These are phyloP conservation scores for Phytophthora syringae DNA, from an alignment of 352 stramenopile species.

Conservation along the genomic window DNA sequence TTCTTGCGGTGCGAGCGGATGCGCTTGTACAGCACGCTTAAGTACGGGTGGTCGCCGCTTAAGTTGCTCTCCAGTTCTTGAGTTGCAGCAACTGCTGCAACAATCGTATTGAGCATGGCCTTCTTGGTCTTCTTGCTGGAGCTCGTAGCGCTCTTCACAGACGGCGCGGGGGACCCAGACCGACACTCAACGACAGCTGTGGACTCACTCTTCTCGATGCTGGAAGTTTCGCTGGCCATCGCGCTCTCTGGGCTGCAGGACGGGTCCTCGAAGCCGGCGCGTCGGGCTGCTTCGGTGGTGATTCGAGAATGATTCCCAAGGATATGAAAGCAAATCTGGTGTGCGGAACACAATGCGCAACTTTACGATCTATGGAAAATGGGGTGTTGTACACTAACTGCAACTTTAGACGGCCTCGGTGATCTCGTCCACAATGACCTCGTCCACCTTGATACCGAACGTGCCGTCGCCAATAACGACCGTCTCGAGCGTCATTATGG, in stretches of 20 bases:
- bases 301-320: slow-evolving; percentile 32
- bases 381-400: slow-evolving; percentile 21
- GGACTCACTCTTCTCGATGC: slow-evolving; percentile 15
- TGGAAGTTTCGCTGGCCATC: slow-evolving; percentile 29
- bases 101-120: slow-evolving; percentile 28
- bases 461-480: slow-evolving; percentile 43
- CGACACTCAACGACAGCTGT: not conserved
- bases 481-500: slow-evolving; percentile 41
- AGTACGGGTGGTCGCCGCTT: slow-evolving; percentile 76
- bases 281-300: not conserved
- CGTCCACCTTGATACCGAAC: slow-evolving; percentile 55
- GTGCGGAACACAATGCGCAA: slow-evolving; percentile 14
- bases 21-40: slow-evolving; percentile 85
- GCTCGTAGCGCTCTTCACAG: slow-evolving; percentile 10
- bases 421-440: slow-evolving; percentile 67
- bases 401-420: slow-evolving; percentile 57
- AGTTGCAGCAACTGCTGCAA: slow-evolving; percentile 23
- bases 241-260: slow-evolving; percentile 28
- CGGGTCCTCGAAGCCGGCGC: slow-evolving; percentile 10
- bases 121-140: slow-evolving; percentile 32
- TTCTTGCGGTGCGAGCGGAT: slow-evolving; percentile 87
- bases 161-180: slow-evolving; percentile 1
- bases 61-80: slow-evolving; percentile 38
- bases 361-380: slow-evolving; percentile 12
- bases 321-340: not conserved